Evolutionary conservation across 768 basidiomycete species (phyloP).

Genomic region (Serendipita sp.): DNA sequence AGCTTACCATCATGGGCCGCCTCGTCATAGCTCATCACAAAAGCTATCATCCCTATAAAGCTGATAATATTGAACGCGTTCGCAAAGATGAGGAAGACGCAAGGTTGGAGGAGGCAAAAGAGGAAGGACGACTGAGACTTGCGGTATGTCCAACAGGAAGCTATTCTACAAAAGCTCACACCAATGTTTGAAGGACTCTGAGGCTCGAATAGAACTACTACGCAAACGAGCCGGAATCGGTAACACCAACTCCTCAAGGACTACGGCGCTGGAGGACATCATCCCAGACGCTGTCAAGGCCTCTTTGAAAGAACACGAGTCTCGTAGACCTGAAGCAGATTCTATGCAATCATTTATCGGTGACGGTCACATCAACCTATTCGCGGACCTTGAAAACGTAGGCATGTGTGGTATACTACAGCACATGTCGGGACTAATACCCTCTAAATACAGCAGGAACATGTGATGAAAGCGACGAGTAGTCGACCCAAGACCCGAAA

Average conservation of each 20-base stretch:
- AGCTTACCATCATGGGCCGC: neutral
- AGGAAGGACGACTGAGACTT: conserved; percentile 54
- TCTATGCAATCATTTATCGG: conserved; percentile 13
- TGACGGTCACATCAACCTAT: conserved; percentile 66
- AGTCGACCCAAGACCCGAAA: conserved; percentile 13
- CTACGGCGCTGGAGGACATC: conserved; percentile 8
- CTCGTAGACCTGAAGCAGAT: conserved; percentile 9
- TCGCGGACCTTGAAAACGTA: conserved; percentile 66
- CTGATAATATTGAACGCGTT: conserved; percentile 72
- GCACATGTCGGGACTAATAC: neutral
- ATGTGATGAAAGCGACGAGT: neutral
- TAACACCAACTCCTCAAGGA: conserved; percentile 9
- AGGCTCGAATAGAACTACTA: conserved; percentile 53
- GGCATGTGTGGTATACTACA: neutral
- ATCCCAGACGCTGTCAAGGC: conserved; percentile 9
- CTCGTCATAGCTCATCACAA: conserved; percentile 28
- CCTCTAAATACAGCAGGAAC: neutral
- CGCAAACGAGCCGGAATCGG: conserved; percentile 40
- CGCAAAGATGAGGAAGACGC: conserved; percentile 72
- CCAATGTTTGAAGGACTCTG: conserved; percentile 41
- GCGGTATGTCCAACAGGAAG: conserved; percentile 30
- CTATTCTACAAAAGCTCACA: neutral
- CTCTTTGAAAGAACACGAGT: conserved; percentile 18
- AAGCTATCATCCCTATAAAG: conserved; percentile 72
- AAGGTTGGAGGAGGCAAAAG: conserved; percentile 40